Base-by-base conservation (phyloP, 768 basidiomycete species). In the Suillus tomentosus region DNA sequence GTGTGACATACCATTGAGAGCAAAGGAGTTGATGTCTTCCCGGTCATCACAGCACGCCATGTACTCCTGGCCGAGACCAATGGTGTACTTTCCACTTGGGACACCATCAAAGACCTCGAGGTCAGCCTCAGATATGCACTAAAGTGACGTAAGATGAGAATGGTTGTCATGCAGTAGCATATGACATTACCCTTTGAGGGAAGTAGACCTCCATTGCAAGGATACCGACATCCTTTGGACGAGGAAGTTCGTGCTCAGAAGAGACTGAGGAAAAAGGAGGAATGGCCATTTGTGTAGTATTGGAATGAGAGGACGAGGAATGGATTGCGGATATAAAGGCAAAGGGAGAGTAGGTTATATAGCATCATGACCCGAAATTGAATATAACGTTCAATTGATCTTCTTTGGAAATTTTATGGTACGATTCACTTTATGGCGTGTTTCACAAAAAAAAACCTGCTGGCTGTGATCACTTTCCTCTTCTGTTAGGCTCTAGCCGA, bases 31-130 rank as follows among this genome's bases (percentile, higher is more conserved):
- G 83, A 99, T 96, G 81, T 99, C 96, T 78, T 99, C 97, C 63
- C 94, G 89, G 84, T 99, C 97, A 75, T 98, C 96, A 64, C 92
- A 92, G 87, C 94, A 99, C 40, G 96, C 95, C 97, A 99, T 99
- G 83, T 88, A 95, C 76, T 96, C 89, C 77, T 96, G 94, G 63
- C 96, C 97, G 45, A 99, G 88, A 74, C 97, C 97, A 76, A 99
- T 97, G 68, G 97, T 99, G 82, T 99, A 99, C 81, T 99, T 99
- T 65, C 97, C 97, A 72, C 92, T 87, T 63, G 94, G 81, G 51
- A 98, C 96, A 71, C 92, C 92, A 72, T 99, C 96, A 77, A 91
- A 99, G 62, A 83, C 89, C 77, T 99, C 96, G 58, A 99, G 89
- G 68, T 92, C 96, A 61, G 90, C 87, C 79, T 99, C 95, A 10